Percentiles rank a stretch among this genome's conserved stretches.
Conservation (phyloP, 495 filamentous ascomycete species). For the Xylaria telfairii region DNA sequence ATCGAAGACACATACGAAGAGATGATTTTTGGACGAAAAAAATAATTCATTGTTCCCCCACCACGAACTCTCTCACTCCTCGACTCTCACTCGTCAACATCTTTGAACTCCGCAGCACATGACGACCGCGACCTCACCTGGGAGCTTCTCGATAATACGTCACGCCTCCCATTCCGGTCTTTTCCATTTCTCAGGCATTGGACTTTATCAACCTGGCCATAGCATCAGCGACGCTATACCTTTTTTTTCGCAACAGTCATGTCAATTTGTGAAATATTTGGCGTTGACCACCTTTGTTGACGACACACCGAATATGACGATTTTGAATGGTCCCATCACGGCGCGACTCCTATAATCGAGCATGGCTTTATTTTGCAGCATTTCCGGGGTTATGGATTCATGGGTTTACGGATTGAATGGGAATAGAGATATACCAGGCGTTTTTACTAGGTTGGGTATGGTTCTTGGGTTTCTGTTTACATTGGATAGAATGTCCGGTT, state of each 20-base stretch:
- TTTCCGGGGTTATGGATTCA: conserved; percentile 22
- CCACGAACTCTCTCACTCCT: neutral
- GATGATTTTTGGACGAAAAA: neutral
- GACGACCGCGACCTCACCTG: conserved; percentile 10
- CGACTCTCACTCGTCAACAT: neutral
- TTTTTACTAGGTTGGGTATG: conserved; percentile 19
- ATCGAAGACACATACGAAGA: conserved; percentile 17
- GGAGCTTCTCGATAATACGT: neutral
- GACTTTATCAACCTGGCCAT: neutral
- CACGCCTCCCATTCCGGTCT: neutral
- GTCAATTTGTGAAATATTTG: conserved; percentile 17
- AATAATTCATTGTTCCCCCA: neutral
- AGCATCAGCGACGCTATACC: conserved; percentile 14
- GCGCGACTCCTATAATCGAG: conserved; percentile 13
- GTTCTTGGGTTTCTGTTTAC: conserved; percentile 13
- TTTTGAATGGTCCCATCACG: conserved; percentile 16
- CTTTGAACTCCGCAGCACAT: neutral
- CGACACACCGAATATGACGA: conserved; percentile 20
- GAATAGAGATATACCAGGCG: conserved; percentile 27
- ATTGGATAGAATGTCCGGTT: conserved; percentile 19
- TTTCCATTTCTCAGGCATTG: conserved; percentile 5
- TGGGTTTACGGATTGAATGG: conserved; percentile 21
- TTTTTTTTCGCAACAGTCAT: conserved; percentile 7
- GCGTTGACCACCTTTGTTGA: conserved; percentile 8
- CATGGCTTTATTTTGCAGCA: conserved; percentile 15